Conservation (phyloP, 2,329 filamentous ascomycete genomes). For the Claviceps sp. region DNA sequence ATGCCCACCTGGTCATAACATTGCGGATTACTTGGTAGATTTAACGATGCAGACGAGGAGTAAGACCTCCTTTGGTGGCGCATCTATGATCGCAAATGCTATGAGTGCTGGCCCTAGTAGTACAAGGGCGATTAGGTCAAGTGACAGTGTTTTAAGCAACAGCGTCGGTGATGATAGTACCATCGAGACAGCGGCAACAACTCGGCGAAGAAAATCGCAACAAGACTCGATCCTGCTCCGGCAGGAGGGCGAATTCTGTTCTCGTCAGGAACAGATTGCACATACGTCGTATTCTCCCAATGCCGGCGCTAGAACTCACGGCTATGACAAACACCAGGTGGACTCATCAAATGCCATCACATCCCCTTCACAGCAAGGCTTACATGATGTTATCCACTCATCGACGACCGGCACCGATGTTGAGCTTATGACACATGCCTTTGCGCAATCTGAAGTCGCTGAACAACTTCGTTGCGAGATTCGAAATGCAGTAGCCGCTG, state of each 20-base stretch:
- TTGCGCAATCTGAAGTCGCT: constrained; percentile 66
- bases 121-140: constrained; percentile 76
- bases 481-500: constrained; percentile 48
- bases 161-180: constrained; percentile 58
- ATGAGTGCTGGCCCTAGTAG: constrained; percentile 70
- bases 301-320: constrained; percentile 34
- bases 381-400: constrained; percentile 45
- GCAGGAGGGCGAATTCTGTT: constrained; percentile 85
- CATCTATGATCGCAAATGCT: constrained; percentile 37
- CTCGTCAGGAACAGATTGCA: constrained; percentile 53
- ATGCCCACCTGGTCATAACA: constrained; percentile 95
- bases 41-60: constrained; percentile 88
- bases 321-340: constrained; percentile 37
- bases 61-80: constrained; percentile 42
- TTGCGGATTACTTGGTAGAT: constrained; percentile 94
- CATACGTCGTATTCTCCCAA: constrained; percentile 51
- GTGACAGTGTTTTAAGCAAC: constrained; percentile 67
- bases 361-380: constrained; percentile 55
- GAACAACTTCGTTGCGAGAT: constrained; percentile 66
- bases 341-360: constrained; percentile 31
- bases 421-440: constrained; percentile 66
- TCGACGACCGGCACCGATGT: constrained; percentile 61
- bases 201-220: constrained; percentile 53
- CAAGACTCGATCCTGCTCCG: constrained; percentile 70
- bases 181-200: constrained; percentile 43